Evolutionary conservation across 305 asterid genomes (phyloP).

Genomic region (Solanum aculeatissimum): DNA sequence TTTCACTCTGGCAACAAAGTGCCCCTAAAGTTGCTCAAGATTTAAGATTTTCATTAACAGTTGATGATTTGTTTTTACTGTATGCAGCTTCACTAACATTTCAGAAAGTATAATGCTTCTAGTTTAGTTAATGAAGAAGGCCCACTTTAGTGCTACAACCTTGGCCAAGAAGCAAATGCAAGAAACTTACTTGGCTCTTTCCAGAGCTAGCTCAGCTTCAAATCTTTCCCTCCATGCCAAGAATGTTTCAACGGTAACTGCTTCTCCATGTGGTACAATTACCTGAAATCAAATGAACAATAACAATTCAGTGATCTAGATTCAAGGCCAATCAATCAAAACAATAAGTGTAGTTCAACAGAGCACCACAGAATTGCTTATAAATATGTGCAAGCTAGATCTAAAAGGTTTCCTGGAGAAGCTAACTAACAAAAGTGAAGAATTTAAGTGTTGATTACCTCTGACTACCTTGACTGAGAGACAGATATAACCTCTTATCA

Average conservation of each 20-base stretch:
- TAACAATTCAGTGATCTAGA: neutral
- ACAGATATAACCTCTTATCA: neutral
- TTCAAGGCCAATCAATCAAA: neutral
- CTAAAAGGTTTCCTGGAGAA: neutral
- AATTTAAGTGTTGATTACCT: neutral
- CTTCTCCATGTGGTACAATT: slow-evolving; percentile 95
- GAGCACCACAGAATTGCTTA: neutral
- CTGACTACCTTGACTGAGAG: neutral
- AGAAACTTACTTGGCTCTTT: slow-evolving; percentile 89
- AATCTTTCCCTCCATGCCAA: slow-evolving; percentile 96
- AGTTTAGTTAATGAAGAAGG: neutral
- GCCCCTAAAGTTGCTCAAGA: neutral
- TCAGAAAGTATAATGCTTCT: neutral
- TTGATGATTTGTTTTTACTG: neutral
- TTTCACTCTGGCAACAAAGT: neutral
- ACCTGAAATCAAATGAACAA: slow-evolving; percentile 38
- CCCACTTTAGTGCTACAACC: neutral
- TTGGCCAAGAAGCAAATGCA: slow-evolving; percentile 4
- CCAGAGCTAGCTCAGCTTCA: slow-evolving; percentile 97
- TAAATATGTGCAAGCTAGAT: neutral
- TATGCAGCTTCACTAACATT: neutral
- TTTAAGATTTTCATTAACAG: neutral
- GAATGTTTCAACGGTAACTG: slow-evolving; percentile 89
- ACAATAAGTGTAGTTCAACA: neutral
- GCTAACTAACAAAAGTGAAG: neutral